Percentiles rank a stretch among this genome's conserved stretches.
Conservation (phyloP, 805 yeast species). For the Ogataea neopini region DNA sequence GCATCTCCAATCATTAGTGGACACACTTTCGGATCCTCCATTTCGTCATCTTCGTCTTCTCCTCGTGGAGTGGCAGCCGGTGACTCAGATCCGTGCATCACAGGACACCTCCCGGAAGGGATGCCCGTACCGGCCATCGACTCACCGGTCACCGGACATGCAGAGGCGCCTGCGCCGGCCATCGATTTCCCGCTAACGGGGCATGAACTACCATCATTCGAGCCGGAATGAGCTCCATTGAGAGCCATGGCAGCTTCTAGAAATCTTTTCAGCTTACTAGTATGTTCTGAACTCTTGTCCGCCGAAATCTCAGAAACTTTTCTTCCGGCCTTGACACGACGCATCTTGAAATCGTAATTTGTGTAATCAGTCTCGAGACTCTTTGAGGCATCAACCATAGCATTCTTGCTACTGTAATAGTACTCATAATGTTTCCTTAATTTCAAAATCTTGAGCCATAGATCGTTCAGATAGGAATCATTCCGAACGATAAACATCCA, state of each 20-base stretch:
- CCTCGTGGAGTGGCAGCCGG: slow-evolving; percentile 10
- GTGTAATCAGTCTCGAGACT: slow-evolving; percentile 34
- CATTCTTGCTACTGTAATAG: slow-evolving; percentile 34
- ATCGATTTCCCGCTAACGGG: too few relatives aligned
- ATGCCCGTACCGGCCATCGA: slow-evolving; percentile 6
- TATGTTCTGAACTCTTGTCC: slow-evolving; percentile 33
- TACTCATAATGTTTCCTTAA: slow-evolving; percentile 40
- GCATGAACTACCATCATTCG: too few relatives aligned
- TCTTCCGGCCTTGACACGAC: slow-evolving; percentile 23
- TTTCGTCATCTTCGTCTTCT: slow-evolving; percentile 29
- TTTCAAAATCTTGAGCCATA: slow-evolving; percentile 46
- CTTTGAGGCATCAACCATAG: slow-evolving; percentile 33
- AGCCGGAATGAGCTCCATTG: not conserved
- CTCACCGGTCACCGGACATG: slow-evolving; percentile 33
- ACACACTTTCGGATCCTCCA: slow-evolving; percentile 41
- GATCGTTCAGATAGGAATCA: slow-evolving; percentile 54
- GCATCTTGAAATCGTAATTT: slow-evolving; percentile 32
- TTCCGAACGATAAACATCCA: slow-evolving; percentile 62
- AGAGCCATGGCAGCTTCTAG: slow-evolving; percentile 30
- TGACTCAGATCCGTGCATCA: slow-evolving; percentile 29
- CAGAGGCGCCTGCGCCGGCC: not conserved
- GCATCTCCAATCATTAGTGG: slow-evolving; percentile 50
- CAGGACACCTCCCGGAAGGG: slow-evolving; percentile 27
- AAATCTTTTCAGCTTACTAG: slow-evolving; percentile 34
- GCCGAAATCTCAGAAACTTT: slow-evolving; percentile 19